A percentile compares a stretch with the other conserved stretches of the same genome.
Conservation (phyloP, 345 rosid species). For the Eucalyptus urophylla region DNA sequence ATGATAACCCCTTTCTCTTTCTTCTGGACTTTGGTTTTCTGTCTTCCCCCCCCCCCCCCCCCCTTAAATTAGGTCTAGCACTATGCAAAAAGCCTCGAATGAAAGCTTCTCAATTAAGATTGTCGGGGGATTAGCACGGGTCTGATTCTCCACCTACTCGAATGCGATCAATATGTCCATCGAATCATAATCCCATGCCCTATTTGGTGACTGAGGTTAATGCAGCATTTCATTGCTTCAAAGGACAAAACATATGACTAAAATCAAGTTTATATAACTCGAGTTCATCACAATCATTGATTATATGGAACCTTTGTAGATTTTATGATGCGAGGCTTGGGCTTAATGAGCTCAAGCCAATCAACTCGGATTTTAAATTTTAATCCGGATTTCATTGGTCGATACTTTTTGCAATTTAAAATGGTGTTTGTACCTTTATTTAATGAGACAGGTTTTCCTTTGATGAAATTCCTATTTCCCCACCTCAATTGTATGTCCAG, state of each 20-base stretch:
- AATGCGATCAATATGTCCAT: background rate
- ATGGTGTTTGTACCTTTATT: background rate
- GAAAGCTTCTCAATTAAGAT: background rate
- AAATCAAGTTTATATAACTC: rapidly evolving
- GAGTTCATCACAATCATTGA: background rate
- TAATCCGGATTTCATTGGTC: background rate
- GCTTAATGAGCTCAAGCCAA: background rate
- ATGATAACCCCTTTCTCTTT: no score
- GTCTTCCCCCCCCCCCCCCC: no score
- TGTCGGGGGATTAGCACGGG: background rate
- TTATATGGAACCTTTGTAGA: background rate
- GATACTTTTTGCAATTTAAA: background rate
- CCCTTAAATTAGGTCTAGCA: no score
- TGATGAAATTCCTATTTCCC: no score
- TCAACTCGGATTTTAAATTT: background rate
- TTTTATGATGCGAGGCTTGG: background rate
- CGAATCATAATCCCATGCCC: background rate
- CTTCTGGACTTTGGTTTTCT: no score
- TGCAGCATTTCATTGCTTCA: background rate
- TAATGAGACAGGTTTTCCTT: no score
- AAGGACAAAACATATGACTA: background rate
- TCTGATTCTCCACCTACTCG: background rate
- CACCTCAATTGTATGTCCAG: no score
- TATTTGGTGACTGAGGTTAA: no score
- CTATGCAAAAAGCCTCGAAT: no score